Evolutionary conservation across 768 basidiomycete species (phyloP).

Genomic region (Serendipita sp.): DNA sequence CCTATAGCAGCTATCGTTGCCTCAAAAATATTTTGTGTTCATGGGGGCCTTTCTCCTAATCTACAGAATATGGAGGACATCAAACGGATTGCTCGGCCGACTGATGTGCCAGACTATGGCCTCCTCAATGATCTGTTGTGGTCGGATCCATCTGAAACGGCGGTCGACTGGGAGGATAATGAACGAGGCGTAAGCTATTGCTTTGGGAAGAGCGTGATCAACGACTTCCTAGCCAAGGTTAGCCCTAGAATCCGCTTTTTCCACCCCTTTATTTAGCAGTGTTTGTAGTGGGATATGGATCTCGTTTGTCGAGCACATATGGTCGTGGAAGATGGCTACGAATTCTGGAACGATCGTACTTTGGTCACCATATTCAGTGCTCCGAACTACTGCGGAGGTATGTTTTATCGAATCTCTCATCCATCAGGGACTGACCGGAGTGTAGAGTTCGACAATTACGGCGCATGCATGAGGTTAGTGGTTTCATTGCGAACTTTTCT

Average conservation of each 20-base stretch:
- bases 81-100: conserved; percentile 91
- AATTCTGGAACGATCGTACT: conserved; percentile 99
- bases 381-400: conserved; percentile 91
- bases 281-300: conserved; percentile 82
- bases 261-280: neutral
- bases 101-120: conserved; percentile 97
- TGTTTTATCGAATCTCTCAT: conserved; percentile 21
- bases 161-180: conserved; percentile 98
- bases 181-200: conserved; percentile 98
- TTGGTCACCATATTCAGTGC: conserved; percentile 98
- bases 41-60: conserved; percentile 86
- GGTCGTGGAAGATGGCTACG: conserved; percentile 99
- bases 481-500: conserved; percentile 6
- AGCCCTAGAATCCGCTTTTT: neutral
- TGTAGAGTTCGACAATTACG: conserved; percentile 87
- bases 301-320: conserved; percentile 98
- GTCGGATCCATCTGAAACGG: conserved; percentile 97
- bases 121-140: conserved; percentile 92
- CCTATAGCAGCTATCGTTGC: conserved; percentile 98
- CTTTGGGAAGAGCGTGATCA: conserved; percentile 94
- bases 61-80: conserved; percentile 97
- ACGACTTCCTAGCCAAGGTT: conserved; percentile 61
- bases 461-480: conserved; percentile 76
- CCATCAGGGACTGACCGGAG: conserved; percentile 13
- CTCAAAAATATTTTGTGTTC: conserved; percentile 98